phyloP scores from a whole-genome alignment of 352 stramenopile species.

The Pythium rhizo-oryzae region DNA sequence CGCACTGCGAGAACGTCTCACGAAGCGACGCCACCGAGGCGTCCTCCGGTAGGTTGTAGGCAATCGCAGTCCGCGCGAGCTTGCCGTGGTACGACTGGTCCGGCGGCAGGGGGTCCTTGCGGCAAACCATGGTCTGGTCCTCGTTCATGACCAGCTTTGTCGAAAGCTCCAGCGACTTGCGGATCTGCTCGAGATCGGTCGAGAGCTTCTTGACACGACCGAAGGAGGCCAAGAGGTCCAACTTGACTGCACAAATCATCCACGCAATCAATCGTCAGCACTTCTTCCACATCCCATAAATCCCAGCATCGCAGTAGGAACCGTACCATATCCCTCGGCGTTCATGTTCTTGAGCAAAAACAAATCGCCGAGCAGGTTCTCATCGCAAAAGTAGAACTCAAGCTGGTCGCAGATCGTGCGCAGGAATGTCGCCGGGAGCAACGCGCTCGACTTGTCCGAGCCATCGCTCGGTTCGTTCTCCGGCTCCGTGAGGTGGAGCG shows the following conservation, averaged over 20 bases:
- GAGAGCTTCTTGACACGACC: constrained; percentile 88
- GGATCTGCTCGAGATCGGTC: constrained; percentile 81
- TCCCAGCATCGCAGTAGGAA: background rate
- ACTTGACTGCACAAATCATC: constrained; percentile 55
- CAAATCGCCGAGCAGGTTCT: constrained; percentile 84
- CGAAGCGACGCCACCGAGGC: constrained; percentile 83
- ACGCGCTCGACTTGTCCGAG: constrained; percentile 38
- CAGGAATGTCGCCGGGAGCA: constrained; percentile 79
- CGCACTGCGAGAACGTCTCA: constrained; percentile 84
- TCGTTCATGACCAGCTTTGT: constrained; percentile 86
- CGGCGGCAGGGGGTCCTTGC: constrained; percentile 75
- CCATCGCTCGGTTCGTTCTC: constrained; percentile 49
- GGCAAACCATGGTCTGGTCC: constrained; percentile 84
- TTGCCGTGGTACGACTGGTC: constrained; percentile 90
- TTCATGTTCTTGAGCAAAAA: constrained; percentile 92
- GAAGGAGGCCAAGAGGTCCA: constrained; percentile 84
- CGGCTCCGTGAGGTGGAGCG: constrained; percentile 55
- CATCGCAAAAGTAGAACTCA: constrained; percentile 90
- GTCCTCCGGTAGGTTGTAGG: constrained; percentile 87
- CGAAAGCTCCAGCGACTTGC: constrained; percentile 81
- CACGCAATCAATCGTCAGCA: constrained; percentile 3
- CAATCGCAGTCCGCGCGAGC: constrained; percentile 81
- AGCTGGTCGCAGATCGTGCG: constrained; percentile 87
- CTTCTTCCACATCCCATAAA: too few relatives aligned
- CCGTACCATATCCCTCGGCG: constrained; percentile 79